Evolutionary conservation across 75 land plant genomes (phyloP).

Genomic region (Sequoia sempervirens): DNA sequence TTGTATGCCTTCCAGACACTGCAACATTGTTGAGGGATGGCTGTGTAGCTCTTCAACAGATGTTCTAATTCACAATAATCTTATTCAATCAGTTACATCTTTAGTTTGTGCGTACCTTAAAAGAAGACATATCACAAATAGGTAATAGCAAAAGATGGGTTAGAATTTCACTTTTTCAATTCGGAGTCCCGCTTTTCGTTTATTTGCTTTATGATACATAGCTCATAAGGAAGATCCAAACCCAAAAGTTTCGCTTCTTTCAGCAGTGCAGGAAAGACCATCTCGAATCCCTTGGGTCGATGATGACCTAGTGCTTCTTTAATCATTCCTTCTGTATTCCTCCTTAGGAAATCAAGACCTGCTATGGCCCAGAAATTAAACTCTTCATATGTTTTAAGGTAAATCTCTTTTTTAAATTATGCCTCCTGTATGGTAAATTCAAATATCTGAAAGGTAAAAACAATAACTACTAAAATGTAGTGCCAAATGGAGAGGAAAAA

Average conservation of each 20-base stretch:
- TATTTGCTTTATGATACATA: constrained; percentile 46
- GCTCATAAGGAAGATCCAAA: constrained; percentile 56
- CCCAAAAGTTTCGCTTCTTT: constrained; percentile 51
- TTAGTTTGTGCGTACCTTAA: neutral
- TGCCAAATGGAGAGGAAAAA: no score
- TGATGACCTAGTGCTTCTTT: constrained; percentile 48
- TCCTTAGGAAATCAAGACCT: constrained; percentile 36
- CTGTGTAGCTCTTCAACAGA: constrained; percentile 4
- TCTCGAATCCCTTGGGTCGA: constrained; percentile 54
- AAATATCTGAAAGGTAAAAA: no score
- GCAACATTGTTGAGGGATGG: constrained; percentile 76
- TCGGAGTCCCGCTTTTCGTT: constrained; percentile 45
- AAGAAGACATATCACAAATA: neutral
- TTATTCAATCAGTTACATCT: neutral
- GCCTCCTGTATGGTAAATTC: no score
- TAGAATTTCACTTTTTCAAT: constrained; percentile 47
- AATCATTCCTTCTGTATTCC: constrained; percentile 21
- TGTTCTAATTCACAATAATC: neutral
- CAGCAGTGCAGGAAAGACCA: constrained; percentile 74
- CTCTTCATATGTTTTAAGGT: no score
- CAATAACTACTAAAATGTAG: no score
- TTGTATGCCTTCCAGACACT: constrained; percentile 81
- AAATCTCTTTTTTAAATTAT: no score
- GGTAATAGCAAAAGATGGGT: neutral
- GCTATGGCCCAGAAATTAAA: neutral